These are phyloP conservation scores for Diaporthe ampelina DNA, from an alignment of 2,329 filamentous ascomycete species.

Conservation along the genomic window DNA sequence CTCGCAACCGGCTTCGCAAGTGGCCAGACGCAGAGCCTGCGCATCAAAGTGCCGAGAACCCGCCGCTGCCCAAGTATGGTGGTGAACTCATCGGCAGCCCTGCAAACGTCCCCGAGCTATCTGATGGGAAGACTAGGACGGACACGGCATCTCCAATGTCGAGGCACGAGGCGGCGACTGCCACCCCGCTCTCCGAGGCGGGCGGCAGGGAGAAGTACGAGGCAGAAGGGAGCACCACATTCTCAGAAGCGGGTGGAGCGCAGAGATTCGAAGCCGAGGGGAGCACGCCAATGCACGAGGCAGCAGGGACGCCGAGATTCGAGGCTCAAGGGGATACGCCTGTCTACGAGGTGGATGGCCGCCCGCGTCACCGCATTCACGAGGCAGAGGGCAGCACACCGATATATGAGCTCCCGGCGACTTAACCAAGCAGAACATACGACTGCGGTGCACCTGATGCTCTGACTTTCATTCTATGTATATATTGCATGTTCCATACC, in stretches of 20 bases:
- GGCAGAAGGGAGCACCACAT: slow-evolving; percentile 21
- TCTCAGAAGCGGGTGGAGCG: slow-evolving; percentile 7
- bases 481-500: no score
- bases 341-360: slow-evolving; percentile 7
- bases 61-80: not conserved
- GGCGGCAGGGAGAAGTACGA: slow-evolving; percentile 21
- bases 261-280: slow-evolving; percentile 22
- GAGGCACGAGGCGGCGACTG: not conserved
- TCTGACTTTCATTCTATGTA: not conserved
- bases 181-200: not conserved
- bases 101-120: slow-evolving; percentile 10
- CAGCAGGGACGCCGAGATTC: slow-evolving; percentile 17
- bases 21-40: slow-evolving; percentile 24
- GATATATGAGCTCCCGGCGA: slow-evolving; percentile 4
- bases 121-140: slow-evolving; percentile 11
- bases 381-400: slow-evolving; percentile 20
- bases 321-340: slow-evolving; percentile 10
- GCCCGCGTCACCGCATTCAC: not conserved
- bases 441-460: not conserved
- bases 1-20: not conserved
- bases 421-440: not conserved
- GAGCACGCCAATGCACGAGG: not conserved
- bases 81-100: slow-evolving; percentile 9
- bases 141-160: slow-evolving; percentile 7
- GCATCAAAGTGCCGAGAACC: not conserved